Evolutionary conservation across 768 basidiomycete genomes (phyloP), one percentile per base, ranked within the genome.

Genomic region (Auricularia heimuer): DNA sequence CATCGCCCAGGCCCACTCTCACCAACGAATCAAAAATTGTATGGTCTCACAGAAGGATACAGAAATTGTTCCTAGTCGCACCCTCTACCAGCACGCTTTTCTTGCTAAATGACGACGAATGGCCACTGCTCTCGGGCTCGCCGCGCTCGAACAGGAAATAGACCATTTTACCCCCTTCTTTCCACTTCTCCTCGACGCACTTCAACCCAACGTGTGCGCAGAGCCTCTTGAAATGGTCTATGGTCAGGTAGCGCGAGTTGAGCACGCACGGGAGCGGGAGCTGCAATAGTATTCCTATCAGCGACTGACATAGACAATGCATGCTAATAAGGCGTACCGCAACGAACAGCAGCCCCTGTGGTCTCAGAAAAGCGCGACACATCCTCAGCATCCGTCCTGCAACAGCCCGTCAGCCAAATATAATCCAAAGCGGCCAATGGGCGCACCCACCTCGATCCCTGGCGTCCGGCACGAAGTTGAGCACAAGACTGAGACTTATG

Each of bases 401-500:
- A 14, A 62, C 4, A 8, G 33, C 6, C 29, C 29, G 29, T 29
- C 54, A 33, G 54, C 33, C 39, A 36, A 14, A 21, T 4, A 16
- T 14, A 62, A 10, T 44, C 24, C 29, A 33, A 8, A 62, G 33
- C 65, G 54, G 45, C 35, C 24, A 62, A 45, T 3, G 35, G 3
- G 56, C 33, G 35, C 67, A 42, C 77, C 63, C 65, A 91, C 94
- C 94, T 85, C 94, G 79, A 63, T 91, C 86, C 61, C 77, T 76
- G 0, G 89, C 78, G 34, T 85, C 81, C 29, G 90, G 87, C 1
- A 94, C 90, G 71, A 95, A 97, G 71, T 97, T 97, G 3, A 97
- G 75, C 3, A 97, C 94, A 42, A 97, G 77, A 70, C 92, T 94
- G 33, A 95, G 83, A 73, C 91, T 92, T 65, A 96, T 82, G 21